Base-by-base conservation (phyloP, 495 filamentous ascomycete genomes). In the Daldinia caldariorum region DNA sequence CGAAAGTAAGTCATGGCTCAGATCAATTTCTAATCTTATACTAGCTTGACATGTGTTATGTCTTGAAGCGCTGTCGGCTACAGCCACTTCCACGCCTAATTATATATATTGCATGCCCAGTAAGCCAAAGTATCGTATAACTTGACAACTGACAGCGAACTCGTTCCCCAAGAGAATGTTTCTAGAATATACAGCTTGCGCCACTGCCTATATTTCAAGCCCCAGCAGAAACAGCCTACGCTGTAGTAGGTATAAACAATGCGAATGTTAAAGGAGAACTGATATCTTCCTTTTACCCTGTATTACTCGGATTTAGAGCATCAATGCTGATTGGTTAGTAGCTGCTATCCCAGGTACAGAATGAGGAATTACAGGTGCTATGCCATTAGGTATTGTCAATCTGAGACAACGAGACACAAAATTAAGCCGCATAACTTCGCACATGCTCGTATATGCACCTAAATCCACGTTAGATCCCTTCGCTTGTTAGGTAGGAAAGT, bases 151-250 rank as follows among this genome's bases (percentile, higher is more conserved):
- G 35, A 37, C 54, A 66, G 34, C 47, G 38, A 49, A 63, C 53
- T 47, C 20, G 43, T 10, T 47, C 18, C 18, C 20, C 43, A 18
- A 29, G 50, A n/a, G 69, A 71, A 67, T 43, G 8, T 45, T 71
- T 71, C 69, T 67, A 71, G 69, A 71, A 71, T 51, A 62, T 56
- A 39, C 29, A 16, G 18, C 8, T 31, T 31, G 34, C 60, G 60
- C 53, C 59, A 35, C 51, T 8, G 54, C 34, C 55, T 54, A 63
- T 45, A 14, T 45, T 16, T 13, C 14, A 31, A 29, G 26, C 35
- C 5, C 61, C 54, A 31, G 38, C 20, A 26, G 55, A 22, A 10
- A n/a, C 9, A 32, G 51, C 26, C 37, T 38, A 32, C 14, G n/a
- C 50, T n/a, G 7, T 20, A 14, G 26, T 35, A 53, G 8, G 26